Evolutionary conservation across 352 stramenopile species (phyloP).

Genomic region (Pseudoperonospora humuli): DNA sequence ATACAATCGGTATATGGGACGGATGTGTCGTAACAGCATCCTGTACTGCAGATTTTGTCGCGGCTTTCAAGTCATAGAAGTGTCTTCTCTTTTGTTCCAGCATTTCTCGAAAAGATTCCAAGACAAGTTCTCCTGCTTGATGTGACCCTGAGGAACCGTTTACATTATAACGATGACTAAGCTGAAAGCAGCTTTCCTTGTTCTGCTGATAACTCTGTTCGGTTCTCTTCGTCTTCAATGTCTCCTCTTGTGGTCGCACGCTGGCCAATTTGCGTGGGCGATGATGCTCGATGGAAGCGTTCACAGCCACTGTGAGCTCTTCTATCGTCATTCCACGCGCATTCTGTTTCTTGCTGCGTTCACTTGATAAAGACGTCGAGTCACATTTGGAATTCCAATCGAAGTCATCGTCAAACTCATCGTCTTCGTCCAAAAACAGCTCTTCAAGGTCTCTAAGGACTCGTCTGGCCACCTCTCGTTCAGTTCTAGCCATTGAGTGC

Average conservation of each 20-base stretch:
- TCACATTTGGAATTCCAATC: too few relatives aligned
- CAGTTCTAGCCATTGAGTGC: slow-evolving; percentile 4
- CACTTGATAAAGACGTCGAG: slow-evolving; percentile 1
- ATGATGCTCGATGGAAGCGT: slow-evolving; percentile 51
- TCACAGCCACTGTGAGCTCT: slow-evolving; percentile 45
- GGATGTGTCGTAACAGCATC: too few relatives aligned
- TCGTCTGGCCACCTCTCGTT: slow-evolving; percentile 23
- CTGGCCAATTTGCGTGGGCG: slow-evolving; percentile 1
- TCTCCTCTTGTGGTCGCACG: background rate
- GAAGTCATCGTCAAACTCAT: slow-evolving; percentile 3
- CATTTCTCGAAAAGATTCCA: too few relatives aligned
- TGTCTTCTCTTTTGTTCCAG: too few relatives aligned
- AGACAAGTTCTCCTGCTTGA: too few relatives aligned
- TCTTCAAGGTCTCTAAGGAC: slow-evolving; percentile 44
- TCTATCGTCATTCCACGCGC: slow-evolving; percentile 30
- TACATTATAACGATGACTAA: too few relatives aligned
- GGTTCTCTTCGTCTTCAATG: background rate
- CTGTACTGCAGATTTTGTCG: too few relatives aligned
- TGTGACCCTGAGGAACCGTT: too few relatives aligned
- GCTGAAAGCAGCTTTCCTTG: too few relatives aligned
- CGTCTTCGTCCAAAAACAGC: slow-evolving; percentile 31
- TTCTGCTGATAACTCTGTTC: background rate
- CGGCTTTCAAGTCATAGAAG: too few relatives aligned
- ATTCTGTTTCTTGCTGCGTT: background rate
- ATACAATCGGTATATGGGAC: too few relatives aligned